Percentiles rank a stretch among this genome's conserved stretches.
phyloP scores from a whole-genome alignment of 495 filamentous ascomycete genomes.

The Symbiotaphrina buchneri region DNA sequence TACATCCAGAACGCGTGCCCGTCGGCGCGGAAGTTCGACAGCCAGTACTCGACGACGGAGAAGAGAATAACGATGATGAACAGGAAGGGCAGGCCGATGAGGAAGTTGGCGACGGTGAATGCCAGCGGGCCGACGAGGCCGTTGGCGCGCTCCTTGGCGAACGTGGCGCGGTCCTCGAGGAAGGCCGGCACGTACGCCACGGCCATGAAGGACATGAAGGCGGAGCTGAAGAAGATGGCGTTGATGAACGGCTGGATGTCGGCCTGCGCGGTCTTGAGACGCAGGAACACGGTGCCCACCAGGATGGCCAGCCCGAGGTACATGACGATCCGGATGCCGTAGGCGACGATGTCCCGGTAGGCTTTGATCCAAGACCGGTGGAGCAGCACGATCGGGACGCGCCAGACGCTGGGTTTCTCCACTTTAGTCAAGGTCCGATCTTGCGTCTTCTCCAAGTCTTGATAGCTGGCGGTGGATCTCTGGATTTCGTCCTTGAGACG shows the following conservation, averaged over 20 bases:
- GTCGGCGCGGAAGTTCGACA: conserved; percentile 47
- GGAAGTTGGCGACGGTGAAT: conserved; percentile 56
- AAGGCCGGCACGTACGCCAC: conserved; percentile 67
- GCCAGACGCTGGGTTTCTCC: no score
- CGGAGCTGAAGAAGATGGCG: conserved; percentile 61
- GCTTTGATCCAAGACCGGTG: conserved; percentile 59
- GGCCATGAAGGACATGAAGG: conserved; percentile 87
- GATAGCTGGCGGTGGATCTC: no score
- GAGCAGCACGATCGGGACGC: conserved; percentile 29
- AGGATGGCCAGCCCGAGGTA: conserved; percentile 65
- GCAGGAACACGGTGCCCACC: conserved; percentile 74
- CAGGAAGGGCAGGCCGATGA: conserved; percentile 60
- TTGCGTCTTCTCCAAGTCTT: no score
- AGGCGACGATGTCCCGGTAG: conserved; percentile 61
- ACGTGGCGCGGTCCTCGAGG: conserved; percentile 54
- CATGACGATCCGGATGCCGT: conserved; percentile 65
- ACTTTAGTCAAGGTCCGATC: no score
- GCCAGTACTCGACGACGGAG: conserved; percentile 55
- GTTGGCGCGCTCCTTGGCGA: conserved; percentile 58
- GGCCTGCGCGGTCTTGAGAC: conserved; percentile 35
- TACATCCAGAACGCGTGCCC: conserved; percentile 50
- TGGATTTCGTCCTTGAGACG: no score
- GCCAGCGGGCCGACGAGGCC: conserved; percentile 52
- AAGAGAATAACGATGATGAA: conserved; percentile 56
- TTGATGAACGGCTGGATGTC: conserved; percentile 63